Conservation (phyloP, 148 eudicot genomes). For the Mesembryanthemum crystallinum region DNA sequence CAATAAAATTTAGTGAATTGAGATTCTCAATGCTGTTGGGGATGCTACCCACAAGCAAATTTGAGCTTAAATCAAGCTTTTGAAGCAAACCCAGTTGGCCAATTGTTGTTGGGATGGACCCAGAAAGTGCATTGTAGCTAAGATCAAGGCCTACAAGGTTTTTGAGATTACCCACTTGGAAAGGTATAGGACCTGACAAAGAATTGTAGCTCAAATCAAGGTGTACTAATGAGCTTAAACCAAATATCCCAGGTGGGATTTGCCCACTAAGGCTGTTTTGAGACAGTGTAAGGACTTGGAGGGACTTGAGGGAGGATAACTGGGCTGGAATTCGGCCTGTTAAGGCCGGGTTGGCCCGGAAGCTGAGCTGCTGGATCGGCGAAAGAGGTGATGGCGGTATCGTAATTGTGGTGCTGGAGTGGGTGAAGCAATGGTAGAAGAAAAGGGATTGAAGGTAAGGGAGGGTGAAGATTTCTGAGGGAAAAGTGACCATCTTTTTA, state of each 20-base stretch:
- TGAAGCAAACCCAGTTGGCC: constrained; percentile 63
- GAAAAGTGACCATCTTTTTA: constrained; percentile 49
- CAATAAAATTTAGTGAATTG: constrained; percentile 48
- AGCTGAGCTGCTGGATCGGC: constrained; percentile 66
- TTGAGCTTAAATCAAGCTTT: constrained; percentile 75
- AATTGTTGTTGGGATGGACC: constrained; percentile 50
- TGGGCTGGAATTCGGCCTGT: constrained; percentile 59
- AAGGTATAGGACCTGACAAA: constrained; percentile 47
- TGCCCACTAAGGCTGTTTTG: constrained; percentile 54
- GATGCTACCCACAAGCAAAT: constrained; percentile 46
- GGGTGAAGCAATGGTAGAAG: constrained; percentile 68
- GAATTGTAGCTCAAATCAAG: constrained; percentile 75
- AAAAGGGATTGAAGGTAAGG: constrained; percentile 65
- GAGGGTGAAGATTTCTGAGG: constrained; percentile 56
- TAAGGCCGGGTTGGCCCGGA: constrained; percentile 61
- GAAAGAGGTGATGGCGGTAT: constrained; percentile 29
- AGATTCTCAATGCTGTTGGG: constrained; percentile 46
- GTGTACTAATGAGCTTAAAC: constrained; percentile 44
- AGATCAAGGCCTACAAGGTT: constrained; percentile 68
- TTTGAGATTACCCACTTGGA: constrained; percentile 42
- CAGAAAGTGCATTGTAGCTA: constrained; percentile 64
- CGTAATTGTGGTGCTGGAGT: constrained; percentile 39
- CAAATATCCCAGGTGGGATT: constrained; percentile 45
- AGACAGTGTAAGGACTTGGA: constrained; percentile 70
- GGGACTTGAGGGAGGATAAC: constrained; percentile 49